Percentiles rank a stretch among this genome's conserved stretches.
phyloP scores from a whole-genome alignment of 192 early-diverging fungal species.

The Umbelopsis ramanniana region DNA sequence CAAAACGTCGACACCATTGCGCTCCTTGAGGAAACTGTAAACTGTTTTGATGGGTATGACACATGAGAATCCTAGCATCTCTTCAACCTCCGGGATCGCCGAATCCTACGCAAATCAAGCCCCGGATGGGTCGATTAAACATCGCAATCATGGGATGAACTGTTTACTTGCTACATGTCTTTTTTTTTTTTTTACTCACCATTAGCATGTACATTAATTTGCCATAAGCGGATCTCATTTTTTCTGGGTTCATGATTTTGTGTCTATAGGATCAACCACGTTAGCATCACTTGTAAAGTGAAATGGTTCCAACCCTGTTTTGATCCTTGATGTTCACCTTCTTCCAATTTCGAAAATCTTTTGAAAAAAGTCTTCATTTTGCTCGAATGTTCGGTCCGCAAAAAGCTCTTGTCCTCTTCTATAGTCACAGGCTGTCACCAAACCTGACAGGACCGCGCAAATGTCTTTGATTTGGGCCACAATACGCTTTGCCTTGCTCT shows the following conservation, averaged over 20 bases:
- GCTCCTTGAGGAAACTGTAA: conserved; percentile 71
- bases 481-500: conserved; percentile 85
- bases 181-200: conserved; percentile 30
- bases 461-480: conserved; percentile 95
- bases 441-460: conserved; percentile 92
- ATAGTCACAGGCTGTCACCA: conserved; percentile 84
- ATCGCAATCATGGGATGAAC: neutral
- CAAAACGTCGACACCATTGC: conserved; percentile 68
- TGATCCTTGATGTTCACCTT: conserved; percentile 44
- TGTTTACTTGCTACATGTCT: neutral
- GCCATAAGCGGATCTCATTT: conserved; percentile 95
- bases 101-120: conserved; percentile 57
- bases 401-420: conserved; percentile 82
- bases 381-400: conserved; percentile 63
- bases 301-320: neutral
- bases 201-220: conserved; percentile 93
- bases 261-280: conserved; percentile 42
- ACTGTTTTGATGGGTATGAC: conserved; percentile 92
- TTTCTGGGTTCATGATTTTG: conserved; percentile 95
- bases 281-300: neutral
- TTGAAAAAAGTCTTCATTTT: conserved; percentile 83
- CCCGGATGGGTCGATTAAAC: neutral
- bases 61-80: conserved; percentile 79
- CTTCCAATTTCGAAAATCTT: conserved; percentile 71
- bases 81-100: conserved; percentile 70